Evolutionary conservation across 108 stramenopile species (phyloP).

Genomic region (Pseudonitzschia delicatissima): DNA sequence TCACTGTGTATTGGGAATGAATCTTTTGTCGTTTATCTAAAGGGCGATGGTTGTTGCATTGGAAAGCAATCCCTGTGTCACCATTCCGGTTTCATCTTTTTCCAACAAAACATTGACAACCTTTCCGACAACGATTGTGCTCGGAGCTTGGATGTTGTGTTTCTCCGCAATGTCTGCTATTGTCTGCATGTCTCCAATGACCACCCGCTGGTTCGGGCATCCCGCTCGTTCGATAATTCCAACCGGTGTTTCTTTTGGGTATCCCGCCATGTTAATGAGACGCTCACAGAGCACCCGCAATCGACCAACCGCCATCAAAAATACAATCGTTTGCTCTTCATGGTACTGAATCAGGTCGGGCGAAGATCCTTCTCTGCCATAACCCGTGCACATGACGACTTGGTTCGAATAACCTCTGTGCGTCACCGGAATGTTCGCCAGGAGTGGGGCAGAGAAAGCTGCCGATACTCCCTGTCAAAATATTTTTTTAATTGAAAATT

Average conservation of each 20-base stretch:
- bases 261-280: slow-evolving; percentile 57
- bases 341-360: slow-evolving; percentile 86
- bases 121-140: slow-evolving; percentile 85
- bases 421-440: slow-evolving; percentile 94
- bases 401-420: slow-evolving; percentile 95
- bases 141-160: slow-evolving; percentile 71
- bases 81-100: slow-evolving; percentile 36
- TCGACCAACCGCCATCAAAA: slow-evolving; percentile 89
- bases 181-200: slow-evolving; percentile 70
- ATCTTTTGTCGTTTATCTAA: too few relatives aligned
- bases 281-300: slow-evolving; percentile 55
- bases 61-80: slow-evolving; percentile 33
- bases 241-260: slow-evolving; percentile 74
- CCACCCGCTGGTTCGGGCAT: slow-evolving; percentile 78
- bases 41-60: neutral
- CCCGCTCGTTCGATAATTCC: slow-evolving; percentile 84
- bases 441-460: slow-evolving; percentile 92
- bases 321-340: slow-evolving; percentile 84
- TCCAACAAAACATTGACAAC: slow-evolving; percentile 76
- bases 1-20: too few relatives aligned
- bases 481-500: neutral
- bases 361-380: slow-evolving; percentile 76
- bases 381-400: slow-evolving; percentile 91
- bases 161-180: slow-evolving; percentile 80
- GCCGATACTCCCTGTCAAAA: slow-evolving; percentile 87